These are phyloP conservation scores for Fusarium nisikadoi DNA, from an alignment of 2,329 filamentous ascomycete genomes.

Conservation along the genomic window DNA sequence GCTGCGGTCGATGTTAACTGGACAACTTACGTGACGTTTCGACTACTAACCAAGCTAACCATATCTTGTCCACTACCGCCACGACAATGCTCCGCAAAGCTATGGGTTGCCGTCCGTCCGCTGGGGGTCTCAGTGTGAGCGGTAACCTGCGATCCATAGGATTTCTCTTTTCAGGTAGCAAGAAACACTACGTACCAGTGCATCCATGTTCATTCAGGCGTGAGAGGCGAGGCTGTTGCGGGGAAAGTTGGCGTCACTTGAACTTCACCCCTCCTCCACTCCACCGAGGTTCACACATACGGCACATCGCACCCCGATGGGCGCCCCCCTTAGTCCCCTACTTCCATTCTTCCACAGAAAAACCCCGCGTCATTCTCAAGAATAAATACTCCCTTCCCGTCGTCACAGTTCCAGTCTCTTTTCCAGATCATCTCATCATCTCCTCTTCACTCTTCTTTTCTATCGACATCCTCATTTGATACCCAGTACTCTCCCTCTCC, in stretches of 20 bases:
- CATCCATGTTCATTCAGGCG: conserved; percentile 15
- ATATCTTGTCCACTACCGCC: conserved; percentile 25
- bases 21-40: conserved; percentile 35
- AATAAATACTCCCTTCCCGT: conserved; percentile 44
- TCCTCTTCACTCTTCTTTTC: conserved; percentile 15
- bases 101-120: conserved; percentile 16
- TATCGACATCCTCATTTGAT: conserved; percentile 33
- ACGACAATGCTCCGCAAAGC: conserved; percentile 34
- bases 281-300: conserved; percentile 18
- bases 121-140: conserved; percentile 15
- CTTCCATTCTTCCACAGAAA: conserved; percentile 27
- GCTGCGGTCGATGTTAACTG: conserved; percentile 1
- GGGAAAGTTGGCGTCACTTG: conserved; percentile 43
- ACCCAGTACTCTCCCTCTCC: conserved; percentile 30
- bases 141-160: conserved; percentile 18
- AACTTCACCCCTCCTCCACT: conserved; percentile 29
- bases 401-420: conserved; percentile 21
- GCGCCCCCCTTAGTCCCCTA: conserved; percentile 12
- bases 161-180: background rate
- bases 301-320: conserved; percentile 16
- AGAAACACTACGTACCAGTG: background rate
- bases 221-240: conserved; percentile 43
- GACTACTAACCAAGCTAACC: conserved; percentile 26
- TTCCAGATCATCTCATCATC: conserved; percentile 42
- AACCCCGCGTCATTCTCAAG: conserved; percentile 42